Evolutionary conservation across 2,329 filamentous ascomycete species (phyloP).

Genomic region (Pseudogymnoascus sp.): DNA sequence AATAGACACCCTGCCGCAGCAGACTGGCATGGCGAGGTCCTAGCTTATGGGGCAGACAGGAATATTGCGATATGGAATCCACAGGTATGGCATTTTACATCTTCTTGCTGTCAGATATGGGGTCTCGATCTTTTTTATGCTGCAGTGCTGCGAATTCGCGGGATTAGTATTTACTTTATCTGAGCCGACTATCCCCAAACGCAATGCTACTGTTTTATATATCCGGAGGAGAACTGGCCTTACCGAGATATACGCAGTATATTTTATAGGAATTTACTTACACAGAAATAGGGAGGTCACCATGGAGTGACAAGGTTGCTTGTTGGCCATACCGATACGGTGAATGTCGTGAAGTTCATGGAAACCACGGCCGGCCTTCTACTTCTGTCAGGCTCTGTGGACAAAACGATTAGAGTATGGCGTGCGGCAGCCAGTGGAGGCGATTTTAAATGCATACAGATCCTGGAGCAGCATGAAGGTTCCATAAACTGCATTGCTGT

Average conservation of each 20-base stretch:
- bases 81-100: constrained; percentile 44
- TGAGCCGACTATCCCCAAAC: background rate
- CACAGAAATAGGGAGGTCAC: constrained; percentile 34
- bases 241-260: background rate
- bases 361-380: constrained; percentile 43
- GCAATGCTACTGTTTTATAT: background rate
- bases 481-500: constrained; percentile 64
- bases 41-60: constrained; percentile 84
- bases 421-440: constrained; percentile 32
- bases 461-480: constrained; percentile 58
- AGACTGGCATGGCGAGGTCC: constrained; percentile 69
- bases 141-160: background rate
- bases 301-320: constrained; percentile 60
- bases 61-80: constrained; percentile 88
- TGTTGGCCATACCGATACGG: constrained; percentile 66
- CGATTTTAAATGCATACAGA: constrained; percentile 39
- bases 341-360: constrained; percentile 79
- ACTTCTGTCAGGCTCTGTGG: constrained; percentile 73
- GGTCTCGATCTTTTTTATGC: background rate
- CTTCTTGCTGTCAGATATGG: background rate
- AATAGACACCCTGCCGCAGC: constrained; percentile 85
- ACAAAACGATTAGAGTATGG: constrained; percentile 73
- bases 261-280: background rate
- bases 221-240: background rate
- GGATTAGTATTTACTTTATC: background rate